Conservation (phyloP, 805 yeast species). For the Scheffersomyces amazonensis region DNA sequence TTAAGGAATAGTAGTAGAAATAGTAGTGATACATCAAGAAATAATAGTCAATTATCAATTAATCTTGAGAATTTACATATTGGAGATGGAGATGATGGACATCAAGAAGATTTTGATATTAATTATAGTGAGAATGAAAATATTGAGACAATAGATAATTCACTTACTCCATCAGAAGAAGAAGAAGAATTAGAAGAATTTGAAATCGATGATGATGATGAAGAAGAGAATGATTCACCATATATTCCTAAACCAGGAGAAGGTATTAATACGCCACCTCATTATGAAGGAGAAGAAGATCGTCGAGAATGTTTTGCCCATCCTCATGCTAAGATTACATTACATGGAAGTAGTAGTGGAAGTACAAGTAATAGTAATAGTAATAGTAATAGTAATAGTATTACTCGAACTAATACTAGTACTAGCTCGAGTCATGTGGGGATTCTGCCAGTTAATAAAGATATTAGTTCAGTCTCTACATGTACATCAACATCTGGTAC, state of each 20-base stretch:
- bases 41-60: not conserved
- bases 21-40: not conserved
- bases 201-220: constrained; percentile 5
- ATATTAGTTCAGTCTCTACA: too few relatives aligned
- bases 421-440: not conserved
- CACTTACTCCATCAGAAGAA: not conserved
- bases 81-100: constrained; percentile 5
- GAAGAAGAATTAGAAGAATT: not conserved
- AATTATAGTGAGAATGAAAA: constrained; percentile 25
- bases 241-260: constrained; percentile 26
- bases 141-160: not conserved
- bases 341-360: constrained; percentile 7
- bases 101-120: constrained; percentile 32
- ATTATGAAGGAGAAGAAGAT: constrained; percentile 20
- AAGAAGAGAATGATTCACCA: constrained; percentile 23
- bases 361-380: not conserved
- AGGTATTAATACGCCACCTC: constrained; percentile 30
- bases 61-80: constrained; percentile 13
- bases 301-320: constrained; percentile 42
- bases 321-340: constrained; percentile 37
- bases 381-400: not conserved
- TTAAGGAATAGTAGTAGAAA: not conserved
- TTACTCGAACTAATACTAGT: not conserved
- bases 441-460: too few relatives aligned
- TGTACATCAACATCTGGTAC: too few relatives aligned